phyloP scores from a whole-genome alignment of 2,329 filamentous ascomycete genomes.

The Sordariomycetes sp. region DNA sequence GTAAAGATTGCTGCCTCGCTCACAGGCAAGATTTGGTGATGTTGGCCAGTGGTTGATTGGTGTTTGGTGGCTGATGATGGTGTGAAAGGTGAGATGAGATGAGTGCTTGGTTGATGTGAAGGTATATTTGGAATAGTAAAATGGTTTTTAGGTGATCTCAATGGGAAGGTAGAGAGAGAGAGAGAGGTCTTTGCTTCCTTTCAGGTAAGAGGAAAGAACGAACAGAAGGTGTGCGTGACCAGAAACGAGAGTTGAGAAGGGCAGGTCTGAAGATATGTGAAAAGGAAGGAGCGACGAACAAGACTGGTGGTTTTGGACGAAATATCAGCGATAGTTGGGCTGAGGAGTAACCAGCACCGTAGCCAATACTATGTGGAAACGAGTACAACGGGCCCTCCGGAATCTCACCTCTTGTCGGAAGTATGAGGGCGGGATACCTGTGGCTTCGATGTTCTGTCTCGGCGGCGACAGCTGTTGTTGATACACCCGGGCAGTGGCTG shows the following conservation, averaged over 20 bases:
- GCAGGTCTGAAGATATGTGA: background rate
- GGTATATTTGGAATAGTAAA: background rate
- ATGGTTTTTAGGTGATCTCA: background rate
- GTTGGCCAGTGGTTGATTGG: background rate
- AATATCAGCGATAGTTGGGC: background rate
- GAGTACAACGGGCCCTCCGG: background rate
- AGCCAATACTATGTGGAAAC: background rate
- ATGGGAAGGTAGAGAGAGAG: background rate
- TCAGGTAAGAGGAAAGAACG: background rate
- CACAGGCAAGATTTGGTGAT: background rate
- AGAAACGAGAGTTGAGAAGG: background rate
- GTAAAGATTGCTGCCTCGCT: background rate
- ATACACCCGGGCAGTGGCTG: background rate
- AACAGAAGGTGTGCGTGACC: background rate
- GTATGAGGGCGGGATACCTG: too few relatives aligned
- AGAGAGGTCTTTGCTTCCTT: background rate
- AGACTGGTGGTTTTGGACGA: background rate
- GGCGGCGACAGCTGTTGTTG: background rate
- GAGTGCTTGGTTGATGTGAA: background rate
- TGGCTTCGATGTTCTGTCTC: background rate
- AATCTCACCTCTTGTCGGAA: too few relatives aligned
- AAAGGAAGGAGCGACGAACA: background rate
- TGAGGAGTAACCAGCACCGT: background rate
- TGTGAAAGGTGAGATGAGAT: background rate
- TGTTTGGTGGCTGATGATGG: background rate